These are phyloP conservation scores for Xylaria sp. DNA, from an alignment of 495 filamentous ascomycete species.

Conservation along the genomic window DNA sequence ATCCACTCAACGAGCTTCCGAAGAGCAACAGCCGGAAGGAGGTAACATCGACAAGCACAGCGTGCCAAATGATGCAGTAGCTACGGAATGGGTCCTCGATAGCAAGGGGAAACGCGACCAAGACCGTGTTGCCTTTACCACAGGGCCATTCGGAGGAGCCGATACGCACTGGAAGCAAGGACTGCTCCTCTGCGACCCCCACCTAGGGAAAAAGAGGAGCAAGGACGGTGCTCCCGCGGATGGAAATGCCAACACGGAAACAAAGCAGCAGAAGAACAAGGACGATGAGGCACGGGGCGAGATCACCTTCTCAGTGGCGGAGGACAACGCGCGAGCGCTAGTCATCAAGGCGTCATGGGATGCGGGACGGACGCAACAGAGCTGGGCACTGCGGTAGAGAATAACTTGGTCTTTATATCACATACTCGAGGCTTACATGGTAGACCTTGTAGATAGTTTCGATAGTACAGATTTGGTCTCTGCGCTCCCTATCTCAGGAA, in stretches of 20 bases:
- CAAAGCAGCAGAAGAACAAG: conserved; percentile 31
- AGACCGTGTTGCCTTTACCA: conserved; percentile 72
- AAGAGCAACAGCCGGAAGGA: conserved; percentile 32
- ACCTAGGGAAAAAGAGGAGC: conserved; percentile 36
- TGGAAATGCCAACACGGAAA: not conserved
- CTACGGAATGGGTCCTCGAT: conserved; percentile 14
- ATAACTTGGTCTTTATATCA: not conserved
- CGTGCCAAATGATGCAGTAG: conserved; percentile 25
- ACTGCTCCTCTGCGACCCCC: conserved; percentile 56
- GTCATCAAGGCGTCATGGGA: conserved; percentile 54
- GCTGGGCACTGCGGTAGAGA: conserved; percentile 49
- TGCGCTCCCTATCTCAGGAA: not conserved
- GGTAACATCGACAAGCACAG: conserved; percentile 25
- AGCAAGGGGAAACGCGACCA: conserved; percentile 38
- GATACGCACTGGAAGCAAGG: conserved; percentile 92
- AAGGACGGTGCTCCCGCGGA: conserved; percentile 30
- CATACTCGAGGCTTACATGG: not conserved
- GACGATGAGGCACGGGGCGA: conserved; percentile 50
- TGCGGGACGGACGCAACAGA: conserved; percentile 47
- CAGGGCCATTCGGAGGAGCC: conserved; percentile 71
- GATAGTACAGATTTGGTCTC: not conserved
- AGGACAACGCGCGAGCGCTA: conserved; percentile 57
- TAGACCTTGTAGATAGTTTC: not conserved
- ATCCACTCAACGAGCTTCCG: not conserved
- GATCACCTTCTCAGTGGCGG: conserved; percentile 54